A percentile compares a stretch with the other conserved stretches of the same genome.
Evolutionary conservation across 305 asterid species (phyloP).

Genomic region (Plantago coronopus): DNA sequence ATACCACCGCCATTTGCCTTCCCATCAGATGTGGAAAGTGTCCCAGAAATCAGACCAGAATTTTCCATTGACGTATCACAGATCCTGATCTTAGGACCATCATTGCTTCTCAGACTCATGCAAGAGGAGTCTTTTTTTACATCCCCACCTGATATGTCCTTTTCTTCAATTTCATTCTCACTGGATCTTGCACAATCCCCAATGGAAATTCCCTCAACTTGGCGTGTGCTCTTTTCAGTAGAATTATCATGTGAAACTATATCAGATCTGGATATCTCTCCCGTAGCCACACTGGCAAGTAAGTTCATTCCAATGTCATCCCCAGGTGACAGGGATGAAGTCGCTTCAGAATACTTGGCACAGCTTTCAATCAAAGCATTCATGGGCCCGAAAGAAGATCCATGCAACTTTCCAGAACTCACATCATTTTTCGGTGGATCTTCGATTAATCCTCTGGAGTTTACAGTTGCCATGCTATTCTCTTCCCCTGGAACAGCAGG

Average conservation of each 20-base stretch:
- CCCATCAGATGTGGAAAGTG: conserved; percentile 20
- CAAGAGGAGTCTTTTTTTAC: conserved; percentile 28
- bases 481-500: conserved; percentile 42
- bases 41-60: conserved; percentile 19
- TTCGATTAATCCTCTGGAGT: conserved; percentile 27
- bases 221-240: conserved; percentile 38
- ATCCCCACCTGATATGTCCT: conserved; percentile 34
- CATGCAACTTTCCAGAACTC: conserved; percentile 38
- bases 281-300: conserved; percentile 73
- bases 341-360: conserved; percentile 51
- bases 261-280: conserved; percentile 54
- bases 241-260: conserved; percentile 44
- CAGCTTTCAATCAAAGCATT: conserved; percentile 67
- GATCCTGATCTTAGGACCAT: conserved; percentile 28
- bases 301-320: conserved; percentile 72
- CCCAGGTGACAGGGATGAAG: conserved; percentile 44
- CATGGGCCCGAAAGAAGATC: conserved; percentile 54
- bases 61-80: conserved; percentile 28
- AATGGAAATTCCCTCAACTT: conserved; percentile 33
- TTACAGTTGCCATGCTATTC: conserved; percentile 39
- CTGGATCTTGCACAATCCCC: conserved; percentile 41
- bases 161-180: conserved; percentile 31
- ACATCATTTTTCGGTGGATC: conserved; percentile 23
- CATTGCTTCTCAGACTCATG: conserved; percentile 25
- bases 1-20: conserved; percentile 31